phyloP scores from a whole-genome alignment of 164 flowering plant genomes.

The Liquidambar formosana region DNA sequence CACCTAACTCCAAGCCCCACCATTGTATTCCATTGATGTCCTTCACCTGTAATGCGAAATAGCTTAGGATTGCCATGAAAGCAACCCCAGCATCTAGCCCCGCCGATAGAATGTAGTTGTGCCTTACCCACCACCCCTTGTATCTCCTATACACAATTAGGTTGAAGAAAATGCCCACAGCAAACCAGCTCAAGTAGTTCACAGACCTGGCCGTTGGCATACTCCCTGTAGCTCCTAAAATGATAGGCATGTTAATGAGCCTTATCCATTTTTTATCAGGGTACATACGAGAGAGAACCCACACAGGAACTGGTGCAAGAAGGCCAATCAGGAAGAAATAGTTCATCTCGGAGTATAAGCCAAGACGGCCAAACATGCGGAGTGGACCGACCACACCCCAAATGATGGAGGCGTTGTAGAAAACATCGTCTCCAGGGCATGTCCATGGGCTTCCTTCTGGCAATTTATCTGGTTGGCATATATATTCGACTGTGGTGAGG shows the following conservation, averaged over 20 bases:
- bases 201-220: slow-evolving; percentile 46
- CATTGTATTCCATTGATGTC: slow-evolving; percentile 31
- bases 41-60: slow-evolving; percentile 30
- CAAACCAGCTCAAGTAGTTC: slow-evolving; percentile 38
- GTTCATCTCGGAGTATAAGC: slow-evolving; percentile 37
- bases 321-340: slow-evolving; percentile 46
- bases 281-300: slow-evolving; percentile 36
- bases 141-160: slow-evolving; percentile 28
- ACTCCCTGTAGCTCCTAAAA: slow-evolving; percentile 22
- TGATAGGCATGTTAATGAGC: slow-evolving; percentile 40
- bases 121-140: slow-evolving; percentile 52
- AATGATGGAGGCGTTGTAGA: slow-evolving; percentile 46
- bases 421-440: slow-evolving; percentile 50
- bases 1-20: slow-evolving; percentile 44
- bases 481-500: slow-evolving; percentile 33
- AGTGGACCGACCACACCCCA: slow-evolving; percentile 58
- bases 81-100: slow-evolving; percentile 61
- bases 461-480: slow-evolving; percentile 38
- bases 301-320: slow-evolving; percentile 50
- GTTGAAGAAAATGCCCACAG: slow-evolving; percentile 47
- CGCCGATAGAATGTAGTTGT: slow-evolving; percentile 52
- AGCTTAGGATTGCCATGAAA: slow-evolving; percentile 40
- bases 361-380: slow-evolving; percentile 42
- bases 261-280: slow-evolving; percentile 48
- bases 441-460: slow-evolving; percentile 63